Conservation (phyloP, 225 moss, liverwort and hornwort genomes). For the Sphagnum tenellum region DNA sequence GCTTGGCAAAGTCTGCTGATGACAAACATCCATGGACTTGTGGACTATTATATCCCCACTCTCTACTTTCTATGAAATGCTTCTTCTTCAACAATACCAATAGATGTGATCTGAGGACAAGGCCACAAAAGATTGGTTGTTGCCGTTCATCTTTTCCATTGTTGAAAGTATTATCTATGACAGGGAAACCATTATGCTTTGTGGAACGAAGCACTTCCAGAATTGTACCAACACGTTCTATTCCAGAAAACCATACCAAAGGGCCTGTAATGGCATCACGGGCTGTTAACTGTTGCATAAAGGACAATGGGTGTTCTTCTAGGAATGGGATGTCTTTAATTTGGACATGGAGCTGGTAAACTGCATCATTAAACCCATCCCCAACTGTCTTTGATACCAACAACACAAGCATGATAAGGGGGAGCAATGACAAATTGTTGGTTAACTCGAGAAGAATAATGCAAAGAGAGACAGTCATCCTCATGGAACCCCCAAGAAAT, state of each 20-base stretch:
- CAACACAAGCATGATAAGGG: slow-evolving; percentile 45
- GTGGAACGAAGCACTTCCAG: slow-evolving; percentile 19
- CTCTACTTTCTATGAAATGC: slow-evolving; percentile 10
- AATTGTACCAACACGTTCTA: slow-evolving; percentile 28
- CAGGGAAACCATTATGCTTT: slow-evolving; percentile 35
- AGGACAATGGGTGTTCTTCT: slow-evolving; percentile 35
- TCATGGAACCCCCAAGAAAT: slow-evolving; percentile 50
- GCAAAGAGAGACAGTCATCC: slow-evolving; percentile 46
- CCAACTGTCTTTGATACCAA: slow-evolving; percentile 44
- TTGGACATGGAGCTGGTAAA: slow-evolving; percentile 36
- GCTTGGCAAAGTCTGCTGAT: slow-evolving; percentile 27
- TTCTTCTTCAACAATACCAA: slow-evolving; percentile 31
- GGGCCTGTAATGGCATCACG: slow-evolving; percentile 24
- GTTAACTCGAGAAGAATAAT: slow-evolving; percentile 47
- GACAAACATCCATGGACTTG: slow-evolving; percentile 3
- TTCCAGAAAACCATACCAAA: slow-evolving; percentile 5
- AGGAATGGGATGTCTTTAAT: slow-evolving; percentile 39
- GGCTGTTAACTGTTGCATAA: slow-evolving; percentile 49
- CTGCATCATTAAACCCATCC: slow-evolving; percentile 44
- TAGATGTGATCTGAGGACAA: slow-evolving; percentile 35
- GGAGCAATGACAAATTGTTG: slow-evolving; percentile 39
- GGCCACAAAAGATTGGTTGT: slow-evolving; percentile 15
- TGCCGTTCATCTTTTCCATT: background rate
- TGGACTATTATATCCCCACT: background rate
- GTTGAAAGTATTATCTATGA: slow-evolving; percentile 13